These are phyloP conservation scores for Fomitopsis pulvina DNA, from an alignment of 768 basidiomycete species.

Conservation along the genomic window DNA sequence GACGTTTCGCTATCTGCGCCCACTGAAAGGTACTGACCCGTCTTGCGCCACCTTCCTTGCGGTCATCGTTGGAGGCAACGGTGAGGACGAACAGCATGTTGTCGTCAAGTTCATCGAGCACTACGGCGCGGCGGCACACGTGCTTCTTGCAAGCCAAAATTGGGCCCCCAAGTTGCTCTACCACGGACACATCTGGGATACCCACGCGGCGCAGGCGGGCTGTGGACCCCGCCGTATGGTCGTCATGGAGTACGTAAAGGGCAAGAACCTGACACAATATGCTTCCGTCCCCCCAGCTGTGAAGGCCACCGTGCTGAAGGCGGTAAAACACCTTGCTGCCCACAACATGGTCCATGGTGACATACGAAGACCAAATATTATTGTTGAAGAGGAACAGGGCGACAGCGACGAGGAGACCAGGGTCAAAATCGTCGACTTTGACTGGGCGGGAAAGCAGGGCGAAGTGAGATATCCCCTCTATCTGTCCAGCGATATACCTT, in stretches of 20 bases:
- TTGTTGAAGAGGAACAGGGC: constrained; percentile 15
- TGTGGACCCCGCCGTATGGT: constrained; percentile 25
- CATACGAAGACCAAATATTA: constrained; percentile 28
- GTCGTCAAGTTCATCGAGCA: constrained; percentile 33
- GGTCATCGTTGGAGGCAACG: background rate
- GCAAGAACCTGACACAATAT: too few species aligned
- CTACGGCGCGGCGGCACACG: too few species aligned
- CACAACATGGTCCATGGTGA: constrained; percentile 32
- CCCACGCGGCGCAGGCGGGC: background rate
- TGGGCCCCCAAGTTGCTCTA: too few species aligned
- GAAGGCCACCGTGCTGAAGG: constrained; percentile 15
- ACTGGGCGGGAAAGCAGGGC: constrained; percentile 29
- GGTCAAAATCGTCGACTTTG: constrained; percentile 31
- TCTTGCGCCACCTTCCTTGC: background rate
- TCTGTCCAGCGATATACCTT: background rate
- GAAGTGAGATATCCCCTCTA: constrained; percentile 13
- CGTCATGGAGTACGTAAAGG: constrained; percentile 32
- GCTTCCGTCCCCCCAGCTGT: constrained; percentile 3
- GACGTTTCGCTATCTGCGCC: background rate
- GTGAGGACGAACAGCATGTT: constrained; percentile 4
- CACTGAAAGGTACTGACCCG: background rate
- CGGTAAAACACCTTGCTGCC: constrained; percentile 21
- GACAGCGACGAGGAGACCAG: background rate
- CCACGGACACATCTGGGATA: constrained; percentile 10
- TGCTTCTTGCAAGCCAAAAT: too few species aligned